Conservation (phyloP, 139 green algal species). For the Tetraselmis striata region DNA sequence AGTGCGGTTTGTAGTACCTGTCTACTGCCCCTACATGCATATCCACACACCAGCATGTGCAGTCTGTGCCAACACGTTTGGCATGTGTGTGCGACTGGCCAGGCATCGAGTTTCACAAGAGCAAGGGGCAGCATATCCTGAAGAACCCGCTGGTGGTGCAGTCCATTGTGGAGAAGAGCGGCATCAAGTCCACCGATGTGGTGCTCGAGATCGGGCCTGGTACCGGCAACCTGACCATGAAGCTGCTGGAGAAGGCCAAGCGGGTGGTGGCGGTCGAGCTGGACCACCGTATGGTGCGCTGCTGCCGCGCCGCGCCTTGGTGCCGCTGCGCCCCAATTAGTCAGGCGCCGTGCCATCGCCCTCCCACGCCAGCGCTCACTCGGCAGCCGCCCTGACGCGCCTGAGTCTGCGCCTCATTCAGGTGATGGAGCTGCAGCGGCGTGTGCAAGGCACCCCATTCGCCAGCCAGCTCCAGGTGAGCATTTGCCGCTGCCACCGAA, state of each 20-base stretch:
- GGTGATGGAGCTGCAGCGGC: slow-evolving; percentile 88
- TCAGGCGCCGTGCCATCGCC: not conserved
- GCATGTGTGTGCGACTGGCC: not conserved
- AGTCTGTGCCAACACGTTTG: not conserved
- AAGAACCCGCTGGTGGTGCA: slow-evolving; percentile 95
- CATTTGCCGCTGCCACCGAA: not conserved
- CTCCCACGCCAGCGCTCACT: not conserved
- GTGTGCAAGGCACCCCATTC: slow-evolving; percentile 84
- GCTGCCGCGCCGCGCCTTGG: no score
- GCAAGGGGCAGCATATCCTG: slow-evolving; percentile 97
- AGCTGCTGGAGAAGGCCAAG: slow-evolving; percentile 92
- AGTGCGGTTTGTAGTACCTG: not conserved
- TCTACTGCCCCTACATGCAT: not conserved
- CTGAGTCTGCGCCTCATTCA: slow-evolving; percentile 23
- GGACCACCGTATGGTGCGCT: slow-evolving; percentile 89
- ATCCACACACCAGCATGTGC: not conserved
- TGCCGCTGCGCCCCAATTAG: no score
- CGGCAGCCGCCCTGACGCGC: not conserved
- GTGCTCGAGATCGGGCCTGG: slow-evolving; percentile 97
- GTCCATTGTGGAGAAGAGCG: slow-evolving; percentile 92
- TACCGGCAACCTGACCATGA: slow-evolving; percentile 95
- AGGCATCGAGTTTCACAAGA: slow-evolving; percentile 98
- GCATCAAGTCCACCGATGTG: slow-evolving; percentile 93
- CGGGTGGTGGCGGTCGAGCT: slow-evolving; percentile 94
- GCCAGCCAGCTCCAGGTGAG: slow-evolving; percentile 60